phyloP scores from a whole-genome alignment of 2,329 filamentous ascomycete genomes.

The Paraphoma chrysanthemicola region DNA sequence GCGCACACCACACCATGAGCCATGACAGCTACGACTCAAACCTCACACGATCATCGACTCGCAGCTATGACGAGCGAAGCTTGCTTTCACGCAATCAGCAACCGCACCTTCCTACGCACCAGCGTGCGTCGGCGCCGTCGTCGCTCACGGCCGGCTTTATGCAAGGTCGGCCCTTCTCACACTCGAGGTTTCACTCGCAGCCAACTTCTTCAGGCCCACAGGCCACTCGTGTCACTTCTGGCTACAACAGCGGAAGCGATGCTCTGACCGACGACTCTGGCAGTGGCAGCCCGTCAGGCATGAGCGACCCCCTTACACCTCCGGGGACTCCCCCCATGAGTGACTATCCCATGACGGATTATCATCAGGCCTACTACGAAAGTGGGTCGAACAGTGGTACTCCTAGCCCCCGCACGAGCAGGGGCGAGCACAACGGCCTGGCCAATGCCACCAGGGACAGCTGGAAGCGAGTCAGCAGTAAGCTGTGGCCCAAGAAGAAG shows the following conservation, averaged over 20 bases:
- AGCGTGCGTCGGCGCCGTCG: constrained; percentile 49
- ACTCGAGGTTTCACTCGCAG: constrained; percentile 47
- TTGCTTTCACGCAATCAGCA: constrained; percentile 36
- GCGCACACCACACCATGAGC: constrained; percentile 51
- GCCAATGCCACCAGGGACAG: constrained; percentile 45
- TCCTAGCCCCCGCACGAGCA: constrained; percentile 46
- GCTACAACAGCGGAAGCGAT: constrained; percentile 52
- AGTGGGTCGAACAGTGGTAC: constrained; percentile 41
- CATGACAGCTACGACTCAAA: constrained; percentile 52
- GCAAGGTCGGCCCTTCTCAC: constrained; percentile 44
- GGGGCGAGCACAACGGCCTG: constrained; percentile 46
- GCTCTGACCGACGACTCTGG: constrained; percentile 69
- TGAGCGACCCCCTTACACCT: constrained; percentile 72
- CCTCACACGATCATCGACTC: constrained; percentile 47
- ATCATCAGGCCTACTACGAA: constrained; percentile 45
- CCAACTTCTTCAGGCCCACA: constrained; percentile 42
- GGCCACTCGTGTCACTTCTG: constrained; percentile 35
- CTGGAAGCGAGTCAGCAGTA: constrained; percentile 52
- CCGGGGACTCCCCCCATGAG: constrained; percentile 77
- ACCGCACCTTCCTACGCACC: constrained; percentile 40
- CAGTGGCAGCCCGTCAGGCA: constrained; percentile 57
- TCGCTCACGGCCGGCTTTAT: constrained; percentile 47
- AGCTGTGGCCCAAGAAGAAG: constrained; percentile 50
- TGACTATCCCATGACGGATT: constrained; percentile 55
- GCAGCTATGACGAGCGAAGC: constrained; percentile 51